Evolutionary conservation across 1,284 basidiomycete genomes (phyloP).

Genomic region (Papiliotrema terrestris): DNA sequence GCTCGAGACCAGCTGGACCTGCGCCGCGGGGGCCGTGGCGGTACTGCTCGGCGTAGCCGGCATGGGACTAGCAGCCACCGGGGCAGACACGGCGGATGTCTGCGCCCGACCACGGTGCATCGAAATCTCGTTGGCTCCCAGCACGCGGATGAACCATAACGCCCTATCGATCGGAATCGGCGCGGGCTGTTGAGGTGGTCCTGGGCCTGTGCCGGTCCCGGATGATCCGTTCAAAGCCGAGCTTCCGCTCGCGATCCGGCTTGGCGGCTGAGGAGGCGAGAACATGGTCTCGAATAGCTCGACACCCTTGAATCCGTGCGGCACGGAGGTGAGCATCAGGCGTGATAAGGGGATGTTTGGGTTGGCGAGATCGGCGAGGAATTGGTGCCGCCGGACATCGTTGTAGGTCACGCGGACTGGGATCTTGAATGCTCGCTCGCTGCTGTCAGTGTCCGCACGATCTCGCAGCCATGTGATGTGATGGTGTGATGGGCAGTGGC

Average conservation of each 20-base stretch:
- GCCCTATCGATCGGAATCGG: conserved; percentile 82
- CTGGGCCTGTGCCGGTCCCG: not conserved
- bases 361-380: conserved; percentile 88
- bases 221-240: not conserved
- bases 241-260: conserved; percentile 6
- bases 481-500: conserved; percentile 1
- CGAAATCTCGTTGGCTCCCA: conserved; percentile 93
- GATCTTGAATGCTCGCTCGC: conserved; percentile 72
- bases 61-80: conserved; percentile 27
- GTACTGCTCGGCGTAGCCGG: conserved; percentile 38
- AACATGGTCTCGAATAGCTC: conserved; percentile 87
- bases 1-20: conserved; percentile 57
- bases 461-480: too few species aligned
- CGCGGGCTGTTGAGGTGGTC: conserved; percentile 49
- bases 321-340: conserved; percentile 77
- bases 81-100: conserved; percentile 10
- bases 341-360: conserved; percentile 81
- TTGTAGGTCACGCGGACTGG: conserved; percentile 86
- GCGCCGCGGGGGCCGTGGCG: conserved; percentile 36
- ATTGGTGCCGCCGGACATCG: conserved; percentile 79
- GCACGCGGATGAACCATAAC: conserved; percentile 89
- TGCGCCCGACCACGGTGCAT: conserved; percentile 54
- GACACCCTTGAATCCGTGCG: conserved; percentile 87
- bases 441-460: conserved; percentile 36
- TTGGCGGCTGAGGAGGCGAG: conserved; percentile 18